Evolutionary conservation across 2,329 filamentous ascomycete genomes (phyloP).

Genomic region (Helotiales sp.): DNA sequence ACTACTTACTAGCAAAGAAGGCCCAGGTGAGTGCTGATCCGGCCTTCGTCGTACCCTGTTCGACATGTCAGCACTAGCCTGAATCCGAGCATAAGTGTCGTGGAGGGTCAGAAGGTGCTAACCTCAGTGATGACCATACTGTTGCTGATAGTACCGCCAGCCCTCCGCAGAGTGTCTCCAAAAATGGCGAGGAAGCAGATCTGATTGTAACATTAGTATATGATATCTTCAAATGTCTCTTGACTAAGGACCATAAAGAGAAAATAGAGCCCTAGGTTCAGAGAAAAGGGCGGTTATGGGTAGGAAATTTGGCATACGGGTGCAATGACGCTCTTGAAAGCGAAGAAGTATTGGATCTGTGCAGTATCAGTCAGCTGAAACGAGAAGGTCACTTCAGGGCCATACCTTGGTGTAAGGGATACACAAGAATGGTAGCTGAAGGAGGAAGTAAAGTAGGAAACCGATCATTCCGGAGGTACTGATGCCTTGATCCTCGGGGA

Average conservation of each 20-base stretch:
- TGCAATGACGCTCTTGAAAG: slow-evolving; percentile 49
- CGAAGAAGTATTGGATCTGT: slow-evolving; percentile 56
- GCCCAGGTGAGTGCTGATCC: slow-evolving; percentile 26
- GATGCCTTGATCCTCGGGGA: slow-evolving; percentile 55
- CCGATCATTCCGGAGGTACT: slow-evolving; percentile 56
- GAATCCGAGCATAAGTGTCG: too few species aligned
- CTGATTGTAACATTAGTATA: neutral
- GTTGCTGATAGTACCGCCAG: slow-evolving; percentile 29
- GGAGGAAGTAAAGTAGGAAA: slow-evolving; percentile 30
- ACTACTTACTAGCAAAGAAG: slow-evolving; percentile 29
- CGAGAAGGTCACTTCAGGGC: neutral
- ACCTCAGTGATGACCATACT: slow-evolving; percentile 22
- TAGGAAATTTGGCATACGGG: slow-evolving; percentile 4
- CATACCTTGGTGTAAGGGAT: slow-evolving; percentile 50
- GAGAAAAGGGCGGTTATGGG: neutral
- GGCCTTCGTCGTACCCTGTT: slow-evolving; percentile 2
- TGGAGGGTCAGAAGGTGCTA: neutral
- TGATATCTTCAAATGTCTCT: neutral
- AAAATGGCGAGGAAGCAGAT: slow-evolving; percentile 27
- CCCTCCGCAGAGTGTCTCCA: slow-evolving; percentile 14
- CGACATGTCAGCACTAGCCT: neutral
- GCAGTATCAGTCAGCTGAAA: neutral
- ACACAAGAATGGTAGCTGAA: slow-evolving; percentile 52
- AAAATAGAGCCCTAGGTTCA: too few species aligned
- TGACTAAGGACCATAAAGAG: too few species aligned